phyloP scores from a whole-genome alignment of 768 basidiomycete genomes.

The Albatrellus ellisii region DNA sequence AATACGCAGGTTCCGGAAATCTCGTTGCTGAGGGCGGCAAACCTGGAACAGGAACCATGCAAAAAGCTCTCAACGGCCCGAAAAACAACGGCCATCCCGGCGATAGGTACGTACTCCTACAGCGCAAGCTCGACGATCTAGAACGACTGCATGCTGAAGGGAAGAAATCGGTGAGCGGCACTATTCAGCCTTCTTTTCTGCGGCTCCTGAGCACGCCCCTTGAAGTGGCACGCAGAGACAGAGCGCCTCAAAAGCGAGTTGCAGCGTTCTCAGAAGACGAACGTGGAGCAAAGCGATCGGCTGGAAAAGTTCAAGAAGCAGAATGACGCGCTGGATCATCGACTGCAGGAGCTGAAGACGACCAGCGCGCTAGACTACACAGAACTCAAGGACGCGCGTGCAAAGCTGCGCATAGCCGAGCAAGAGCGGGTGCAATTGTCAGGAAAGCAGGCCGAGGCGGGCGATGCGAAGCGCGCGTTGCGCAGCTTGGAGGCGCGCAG shows the following conservation, averaged over 20 bases:
- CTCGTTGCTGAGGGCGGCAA: too few relatives aligned
- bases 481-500: slow-evolving; percentile 35
- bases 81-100: too few relatives aligned
- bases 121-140: slow-evolving; percentile 51
- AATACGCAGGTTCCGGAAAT: too few relatives aligned
- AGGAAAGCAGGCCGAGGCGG: slow-evolving; percentile 37
- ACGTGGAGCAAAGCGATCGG: slow-evolving; percentile 37
- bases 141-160: slow-evolving; percentile 49
- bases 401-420: slow-evolving; percentile 43
- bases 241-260: slow-evolving; percentile 49
- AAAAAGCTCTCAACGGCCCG: too few relatives aligned
- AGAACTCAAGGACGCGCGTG: slow-evolving; percentile 49
- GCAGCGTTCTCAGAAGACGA: slow-evolving; percentile 30
- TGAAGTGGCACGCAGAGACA: slow-evolving; percentile 47
- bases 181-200: not conserved
- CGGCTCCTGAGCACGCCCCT: slow-evolving; percentile 1
- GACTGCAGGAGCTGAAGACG: slow-evolving; percentile 50
- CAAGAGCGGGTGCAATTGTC: slow-evolving; percentile 40
- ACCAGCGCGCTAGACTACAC: slow-evolving; percentile 32
- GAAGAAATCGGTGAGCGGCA: slow-evolving; percentile 44
- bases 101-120: slow-evolving; percentile 42
- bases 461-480: slow-evolving; percentile 37
- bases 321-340: slow-evolving; percentile 39
- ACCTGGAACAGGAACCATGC: too few relatives aligned
- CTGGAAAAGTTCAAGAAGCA: slow-evolving; percentile 54